phyloP scores from a whole-genome alignment of 805 yeast species.

The Candida rishiriensis region DNA sequence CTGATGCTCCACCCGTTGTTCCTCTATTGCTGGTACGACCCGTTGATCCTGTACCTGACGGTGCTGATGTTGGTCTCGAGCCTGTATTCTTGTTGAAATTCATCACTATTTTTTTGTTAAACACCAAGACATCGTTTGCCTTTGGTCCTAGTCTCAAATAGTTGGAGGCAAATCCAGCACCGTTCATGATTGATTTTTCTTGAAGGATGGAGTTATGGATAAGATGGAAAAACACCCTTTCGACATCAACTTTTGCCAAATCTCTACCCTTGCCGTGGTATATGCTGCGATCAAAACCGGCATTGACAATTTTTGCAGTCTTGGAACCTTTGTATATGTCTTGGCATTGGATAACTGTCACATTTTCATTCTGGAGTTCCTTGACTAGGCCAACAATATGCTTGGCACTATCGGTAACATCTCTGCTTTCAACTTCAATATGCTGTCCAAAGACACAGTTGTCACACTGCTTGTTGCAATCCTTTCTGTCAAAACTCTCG shows the following conservation, averaged over 20 bases:
- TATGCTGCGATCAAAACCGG: conserved; percentile 57
- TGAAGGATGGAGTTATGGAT: conserved; percentile 59
- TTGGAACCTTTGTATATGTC: conserved; percentile 78
- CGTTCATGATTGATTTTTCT: conserved; percentile 70
- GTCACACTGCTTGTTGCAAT: conserved; percentile 77
- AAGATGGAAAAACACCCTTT: conserved; percentile 77
- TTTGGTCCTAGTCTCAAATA: conserved; percentile 62
- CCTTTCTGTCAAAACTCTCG: conserved; percentile 64
- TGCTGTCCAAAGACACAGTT: conserved; percentile 57
- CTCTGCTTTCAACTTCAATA: conserved; percentile 46
- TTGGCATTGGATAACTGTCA: conserved; percentile 76
- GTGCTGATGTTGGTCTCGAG: not conserved
- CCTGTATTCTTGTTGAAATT: conserved; percentile 34
- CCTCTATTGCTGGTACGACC: conserved; percentile 1
- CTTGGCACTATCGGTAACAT: conserved; percentile 63
- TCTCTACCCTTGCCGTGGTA: conserved; percentile 69
- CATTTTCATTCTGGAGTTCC: conserved; percentile 50
- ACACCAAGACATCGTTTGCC: conserved; percentile 43
- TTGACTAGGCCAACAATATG: conserved; percentile 57
- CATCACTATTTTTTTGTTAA: conserved; percentile 42
- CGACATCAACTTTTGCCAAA: conserved; percentile 64
- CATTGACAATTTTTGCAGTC: conserved; percentile 51
- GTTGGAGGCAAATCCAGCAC: conserved; percentile 75
- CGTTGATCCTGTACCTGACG: not conserved
- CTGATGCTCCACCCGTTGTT: conserved; percentile 3